Evolutionary conservation across 2,329 filamentous ascomycete genomes (phyloP), one percentile per base, ranked within the genome.

Genomic region (Raffaelea arxii): DNA sequence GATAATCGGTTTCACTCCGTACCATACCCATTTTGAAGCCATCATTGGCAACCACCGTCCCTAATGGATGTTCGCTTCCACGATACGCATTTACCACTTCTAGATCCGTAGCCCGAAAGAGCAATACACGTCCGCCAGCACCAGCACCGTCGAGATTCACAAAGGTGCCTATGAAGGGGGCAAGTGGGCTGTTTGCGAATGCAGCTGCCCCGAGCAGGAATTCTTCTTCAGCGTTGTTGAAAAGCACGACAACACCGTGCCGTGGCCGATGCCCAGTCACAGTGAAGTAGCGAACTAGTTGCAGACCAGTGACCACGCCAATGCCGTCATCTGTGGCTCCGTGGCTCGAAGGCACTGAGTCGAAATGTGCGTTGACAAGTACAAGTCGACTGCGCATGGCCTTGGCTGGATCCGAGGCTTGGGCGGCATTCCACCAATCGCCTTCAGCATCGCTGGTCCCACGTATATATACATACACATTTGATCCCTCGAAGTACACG

Each of bases 181-280:
- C 80, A 52, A 95, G 72, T 0, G 89, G 86, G 60, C 90, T 88
- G 54, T 88, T 80, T 24, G 85, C 82, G 58, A 94, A 96, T 6
- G 85, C 89, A 50, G 80, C 78, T 6, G 91, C 89, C 1, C 92
- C 92, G 53, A 94, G 86, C 11, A 97, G 70, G 30, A 82, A 92
- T 58, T 97, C 91, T 61, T 98, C 92, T 60, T 98, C 92, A 30
- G 86, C 91, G 58, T 97, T 96, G 71, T 98, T 98, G 59, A 97
- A 75, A 24, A 97, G 73, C 10, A 88, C 74, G 14, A 97, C 78
- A 38, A 98, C 75, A 2, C 90, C 91, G 54, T 83, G 79, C 57
- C 80, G 82, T 2, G 90, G 90, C 58, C 80, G 80, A 53, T 86
- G 79, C 24, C 74, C 80, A 0, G 77, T 67, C 2, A 75, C 75